phyloP scores from a whole-genome alignment of 2,329 filamentous ascomycete genomes.

The Aspergillus neoniger region DNA sequence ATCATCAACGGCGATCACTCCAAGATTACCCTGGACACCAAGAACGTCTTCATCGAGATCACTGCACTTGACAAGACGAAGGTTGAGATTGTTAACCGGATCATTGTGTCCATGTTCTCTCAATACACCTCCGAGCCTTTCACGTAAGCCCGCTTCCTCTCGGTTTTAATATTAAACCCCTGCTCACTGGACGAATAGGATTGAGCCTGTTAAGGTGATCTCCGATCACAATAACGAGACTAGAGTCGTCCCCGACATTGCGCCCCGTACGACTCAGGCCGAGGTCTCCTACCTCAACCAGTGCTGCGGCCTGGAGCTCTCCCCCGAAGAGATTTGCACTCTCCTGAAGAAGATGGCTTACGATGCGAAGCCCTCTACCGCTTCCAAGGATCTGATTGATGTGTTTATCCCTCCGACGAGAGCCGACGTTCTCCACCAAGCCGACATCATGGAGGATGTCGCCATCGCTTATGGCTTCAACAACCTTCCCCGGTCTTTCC shows the following conservation, averaged over 20 bases:
- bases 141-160: constrained; percentile 55
- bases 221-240: constrained; percentile 88
- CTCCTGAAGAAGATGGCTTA: constrained; percentile 89
- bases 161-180: not conserved
- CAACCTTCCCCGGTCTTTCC: constrained; percentile 82
- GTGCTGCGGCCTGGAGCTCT: constrained; percentile 79
- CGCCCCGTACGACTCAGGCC: constrained; percentile 74
- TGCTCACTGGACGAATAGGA: constrained; percentile 38
- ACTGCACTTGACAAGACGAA: constrained; percentile 96
- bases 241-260: constrained; percentile 76
- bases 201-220: constrained; percentile 90
- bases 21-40: constrained; percentile 89
- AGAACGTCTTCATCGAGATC: constrained; percentile 94
- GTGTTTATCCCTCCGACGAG: constrained; percentile 84
- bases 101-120: constrained; percentile 97
- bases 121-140: constrained; percentile 84
- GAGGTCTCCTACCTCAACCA: constrained; percentile 93
- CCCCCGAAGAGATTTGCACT: constrained; percentile 72
- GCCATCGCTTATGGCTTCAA: constrained; percentile 98
- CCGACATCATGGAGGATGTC: constrained; percentile 98
- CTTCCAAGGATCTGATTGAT: constrained; percentile 71
- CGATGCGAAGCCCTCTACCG: constrained; percentile 71
- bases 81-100: constrained; percentile 91
- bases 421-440: constrained; percentile 93
- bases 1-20: constrained; percentile 98